A percentile compares a stretch with the other conserved stretches of the same genome.
Conservation (phyloP, 305 asterid species). For the Fraxinus greggii region DNA sequence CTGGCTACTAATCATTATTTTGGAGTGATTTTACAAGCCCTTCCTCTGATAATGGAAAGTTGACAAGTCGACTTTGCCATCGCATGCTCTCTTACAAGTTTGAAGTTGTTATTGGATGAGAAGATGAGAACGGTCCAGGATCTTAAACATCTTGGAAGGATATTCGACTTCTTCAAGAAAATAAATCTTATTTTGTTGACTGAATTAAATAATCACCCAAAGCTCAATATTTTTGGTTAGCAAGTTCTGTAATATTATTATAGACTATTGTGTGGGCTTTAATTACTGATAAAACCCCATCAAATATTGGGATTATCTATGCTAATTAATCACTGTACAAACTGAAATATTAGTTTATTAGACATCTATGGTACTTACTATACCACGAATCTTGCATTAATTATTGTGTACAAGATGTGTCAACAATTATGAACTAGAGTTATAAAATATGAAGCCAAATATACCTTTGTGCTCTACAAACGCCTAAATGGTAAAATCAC, state of each 20-base stretch:
- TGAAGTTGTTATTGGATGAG: neutral
- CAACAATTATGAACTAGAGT: neutral
- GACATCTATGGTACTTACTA: neutral
- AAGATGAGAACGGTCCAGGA: neutral
- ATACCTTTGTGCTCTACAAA: neutral
- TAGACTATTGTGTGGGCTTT: neutral
- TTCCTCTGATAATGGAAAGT: neutral
- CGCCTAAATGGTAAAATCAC: neutral
- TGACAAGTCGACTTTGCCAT: neutral
- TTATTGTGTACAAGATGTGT: neutral
- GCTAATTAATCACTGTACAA: neutral
- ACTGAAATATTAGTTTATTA: neutral
- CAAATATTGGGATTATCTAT: neutral
- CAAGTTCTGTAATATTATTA: neutral
- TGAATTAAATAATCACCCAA: neutral
- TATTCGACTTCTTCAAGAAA: neutral
- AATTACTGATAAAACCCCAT: neutral
- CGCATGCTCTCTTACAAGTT: neutral
- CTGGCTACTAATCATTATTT: neutral
- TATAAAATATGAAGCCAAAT: neutral
- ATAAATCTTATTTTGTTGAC: neutral
- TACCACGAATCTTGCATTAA: neutral
- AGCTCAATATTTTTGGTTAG: neutral
- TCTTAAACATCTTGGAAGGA: neutral
- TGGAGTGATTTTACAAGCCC: neutral